Base-by-base conservation (phyloP, 2,329 filamentous ascomycete species). In the Pleurostoma richardsiae region DNA sequence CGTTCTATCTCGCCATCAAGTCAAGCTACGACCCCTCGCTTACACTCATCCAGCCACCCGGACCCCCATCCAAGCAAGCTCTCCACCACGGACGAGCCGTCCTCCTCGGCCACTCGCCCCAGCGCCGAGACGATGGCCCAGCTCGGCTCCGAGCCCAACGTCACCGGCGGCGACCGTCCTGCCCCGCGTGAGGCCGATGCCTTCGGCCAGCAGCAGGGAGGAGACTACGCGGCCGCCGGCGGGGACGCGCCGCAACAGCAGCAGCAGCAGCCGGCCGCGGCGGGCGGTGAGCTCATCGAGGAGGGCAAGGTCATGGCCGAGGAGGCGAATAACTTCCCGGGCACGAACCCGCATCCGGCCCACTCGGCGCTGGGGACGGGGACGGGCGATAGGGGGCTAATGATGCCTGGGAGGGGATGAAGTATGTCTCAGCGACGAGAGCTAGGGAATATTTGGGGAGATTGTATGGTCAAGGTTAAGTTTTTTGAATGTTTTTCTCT, bases 241-340 rank as follows among this genome's bases (percentile, higher is more conserved):
- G 40, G 29, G 2, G 19, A 4, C 38, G 41, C 19, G 30, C 6
- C 27, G 41, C 29, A 36, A 26, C 29, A 28, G 4, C 30, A 33
- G 10, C 29, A 45, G 11, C 43, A 45, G 27, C 28, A 45, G 30
- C 43, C 6, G 19, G 19, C 19, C 19, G 19, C 19, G 38, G 40
- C 45, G 4, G 26, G 33, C 11, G 29, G n/a, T 8, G 33, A 36
- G 33, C 8, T 29, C 26, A 31, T 39, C 11, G 42, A 31, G 33
- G 36, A 36, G 26, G 31, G 42, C 10, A 49, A 42, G 45, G 40
- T 41, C 26, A 40, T 43, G 28, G 52, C 48, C 8, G 52, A 54
- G 46, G 43, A 39, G 31, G 48, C 38, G 11, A 54, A 54, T 5
- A 54, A 54, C 30, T 54, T 54, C 47, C 50, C 50, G 2, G 50